Base-by-base conservation (phyloP, 805 yeast genomes). In the Brettanomyces custersianus region DNA sequence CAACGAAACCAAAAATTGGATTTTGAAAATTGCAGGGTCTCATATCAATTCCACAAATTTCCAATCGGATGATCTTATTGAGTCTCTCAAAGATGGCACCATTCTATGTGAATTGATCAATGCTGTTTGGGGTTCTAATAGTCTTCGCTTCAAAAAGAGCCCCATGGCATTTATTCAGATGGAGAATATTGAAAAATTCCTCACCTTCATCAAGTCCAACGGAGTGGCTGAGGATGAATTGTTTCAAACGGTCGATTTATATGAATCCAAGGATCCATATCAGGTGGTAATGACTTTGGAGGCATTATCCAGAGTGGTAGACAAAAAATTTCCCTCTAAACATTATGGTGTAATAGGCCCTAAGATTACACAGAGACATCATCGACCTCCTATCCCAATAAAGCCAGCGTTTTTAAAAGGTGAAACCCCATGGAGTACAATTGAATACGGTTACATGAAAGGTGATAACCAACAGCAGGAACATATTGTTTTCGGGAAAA, bases 161-260 rank as follows among this genome's bases (percentile, higher is more conserved):
- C 63, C 65, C 35, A 76, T 83, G 79, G 90, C 94, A 3, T 85
- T 84, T 53, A 71, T 77, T 12, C 74, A 78, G 57, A 85, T 85
- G 95, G 95, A 85, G 50, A 84, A 84, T 49, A 83, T 85, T 23
- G 74, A 85, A 34, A 72, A 73, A 43, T 85, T 85, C 49, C 59
- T 85, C 26, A 59, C 65, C 5, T 74, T 78, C 37, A 76, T 86
- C 34, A 72, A 77, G 43, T 36, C 52, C 4, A 63, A 76, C 35
- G 90, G 90, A 2, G 77, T 85, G 3, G 84, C 87, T 5, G 80
- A 81, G 44, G 87, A 82, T 51, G 95, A 85, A 52, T 58, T 81
- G 33, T 85, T 85, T 53, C 87, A 80, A 46, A 85, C 94, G 3
- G 60, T 70, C 5, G 95, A 85, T 53, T 62, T 85, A 39, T 85